These are phyloP conservation scores for Pseudogymnoascus destructans DNA, from an alignment of 2,329 filamentous ascomycete species.

Conservation along the genomic window DNA sequence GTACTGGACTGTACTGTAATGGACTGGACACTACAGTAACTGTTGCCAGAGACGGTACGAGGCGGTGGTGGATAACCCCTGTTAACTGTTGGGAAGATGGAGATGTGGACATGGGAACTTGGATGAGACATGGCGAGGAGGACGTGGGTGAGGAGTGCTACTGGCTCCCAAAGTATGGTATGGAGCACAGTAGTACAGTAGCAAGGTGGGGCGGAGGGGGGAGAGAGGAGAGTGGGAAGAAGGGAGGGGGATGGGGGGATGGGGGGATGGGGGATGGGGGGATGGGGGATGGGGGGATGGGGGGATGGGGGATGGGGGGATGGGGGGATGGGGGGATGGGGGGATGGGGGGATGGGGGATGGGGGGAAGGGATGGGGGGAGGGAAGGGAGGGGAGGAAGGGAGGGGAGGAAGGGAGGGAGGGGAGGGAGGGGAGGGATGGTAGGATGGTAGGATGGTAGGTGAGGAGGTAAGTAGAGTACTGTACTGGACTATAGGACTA, in stretches of 20 bases:
- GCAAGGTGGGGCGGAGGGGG: not conserved
- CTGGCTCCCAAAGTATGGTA: not conserved
- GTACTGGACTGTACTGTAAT: not conserved
- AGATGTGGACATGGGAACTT: not conserved
- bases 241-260: too few relatives aligned
- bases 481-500: too few relatives aligned
- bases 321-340: not conserved
- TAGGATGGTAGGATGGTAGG: not conserved
- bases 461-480: not conserved
- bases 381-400: not conserved
- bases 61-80: not conserved
- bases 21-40: too few relatives aligned
- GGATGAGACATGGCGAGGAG: not conserved
- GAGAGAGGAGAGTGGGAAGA: not conserved
- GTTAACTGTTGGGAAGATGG: too few relatives aligned
- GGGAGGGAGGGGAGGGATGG: not conserved
- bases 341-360: not conserved
- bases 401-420: not conserved
- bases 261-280: not conserved
- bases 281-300: not conserved
- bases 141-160: not conserved
- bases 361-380: not conserved
- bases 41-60: not conserved
- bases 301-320: not conserved
- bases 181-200: not conserved